Percentiles rank a stretch among this genome's conserved stretches.
These are phyloP conservation scores for Euclidium syriacum DNA, from an alignment of 345 rosid species.

Conservation along the genomic window DNA sequence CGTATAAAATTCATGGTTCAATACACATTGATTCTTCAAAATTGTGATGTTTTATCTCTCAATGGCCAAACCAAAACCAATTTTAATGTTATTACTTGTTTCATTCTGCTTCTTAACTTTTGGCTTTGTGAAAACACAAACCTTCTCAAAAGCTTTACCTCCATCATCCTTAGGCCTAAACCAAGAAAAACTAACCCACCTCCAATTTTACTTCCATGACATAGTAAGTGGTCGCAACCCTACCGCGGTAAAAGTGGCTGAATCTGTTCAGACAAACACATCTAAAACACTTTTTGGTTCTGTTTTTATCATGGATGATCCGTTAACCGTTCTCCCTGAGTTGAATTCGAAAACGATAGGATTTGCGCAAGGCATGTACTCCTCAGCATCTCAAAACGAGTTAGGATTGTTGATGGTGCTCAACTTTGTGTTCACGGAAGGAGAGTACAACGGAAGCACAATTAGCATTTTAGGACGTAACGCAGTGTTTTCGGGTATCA, in stretches of 20 bases:
- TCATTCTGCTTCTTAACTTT: background rate
- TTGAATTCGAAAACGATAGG: constrained; percentile 40
- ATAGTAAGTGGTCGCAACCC: constrained; percentile 32
- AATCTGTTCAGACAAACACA: constrained; percentile 28
- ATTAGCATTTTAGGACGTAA: constrained; percentile 46
- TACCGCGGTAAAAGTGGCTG: constrained; percentile 34
- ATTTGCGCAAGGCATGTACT: constrained; percentile 46
- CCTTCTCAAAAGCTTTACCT: constrained; percentile 19
- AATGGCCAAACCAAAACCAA: background rate
- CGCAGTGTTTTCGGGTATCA: constrained; percentile 25
- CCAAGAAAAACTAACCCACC: constrained; percentile 40
- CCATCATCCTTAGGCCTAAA: constrained; percentile 28
- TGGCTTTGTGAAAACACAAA: background rate
- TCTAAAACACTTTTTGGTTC: constrained; percentile 38
- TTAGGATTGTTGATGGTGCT: constrained; percentile 37
- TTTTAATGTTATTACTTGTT: background rate
- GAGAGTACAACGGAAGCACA: constrained; percentile 49
- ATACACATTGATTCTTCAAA: background rate
- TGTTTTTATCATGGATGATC: constrained; percentile 44
- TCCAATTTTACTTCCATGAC: constrained; percentile 53
- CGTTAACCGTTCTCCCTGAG: constrained; percentile 35
- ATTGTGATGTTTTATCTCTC: background rate
- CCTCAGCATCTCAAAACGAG: constrained; percentile 35
- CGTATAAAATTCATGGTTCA: too few species aligned
- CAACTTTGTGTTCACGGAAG: constrained; percentile 41